Evolutionary conservation across 768 basidiomycete species (phyloP), one percentile per base, ranked within the genome.

Genomic region (Chalciporus sphaerocephalus): DNA sequence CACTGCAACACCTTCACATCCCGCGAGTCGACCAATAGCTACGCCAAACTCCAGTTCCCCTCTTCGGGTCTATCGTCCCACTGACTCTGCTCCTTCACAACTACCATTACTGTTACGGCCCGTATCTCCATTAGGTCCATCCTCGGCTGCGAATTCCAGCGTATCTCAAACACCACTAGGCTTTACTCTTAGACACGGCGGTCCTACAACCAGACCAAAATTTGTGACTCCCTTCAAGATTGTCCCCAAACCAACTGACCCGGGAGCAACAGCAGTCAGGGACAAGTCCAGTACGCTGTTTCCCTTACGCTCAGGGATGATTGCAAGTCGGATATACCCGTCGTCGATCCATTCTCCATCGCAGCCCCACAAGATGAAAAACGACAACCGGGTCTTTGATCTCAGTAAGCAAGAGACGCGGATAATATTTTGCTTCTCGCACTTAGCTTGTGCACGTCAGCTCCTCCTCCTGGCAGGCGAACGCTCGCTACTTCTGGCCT

Each of bases 151-250:
- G 20, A 65, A 56, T 32, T 40, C 44, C 1, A 25, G 27, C 35
- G 34, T 47, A 6, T 45, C 46, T 35, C 58, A 55, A 21, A 55
- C 44, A 17, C 57, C 61, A 7, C 16, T 61, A 32, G 57, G 61
- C 3, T 60, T 64, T 32, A 59, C 55, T 15, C 55, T 52, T 21
- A 47, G 49, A 35, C 53, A 33, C 12, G 62, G 61, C 40, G 60
- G 49, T 23, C 61, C 63, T 6, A 64, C 71, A 25, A 64, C 69
- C 9, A 59, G 47, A 49, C 50, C 55, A 24, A 69, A 69, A n/a
- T 84, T 84, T 48, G 62, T 74, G 6, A 84, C 82, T 2, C 83
- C 83, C 0, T 85, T 86, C 59, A 86, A 84, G 55, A 42, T 62
- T 5, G 76, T 74, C 21, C 68, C 75, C 67, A 68, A 66, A 50